Evolutionary conservation across 768 basidiomycete species (phyloP).

Genomic region (Thelephora aurantiotincta): DNA sequence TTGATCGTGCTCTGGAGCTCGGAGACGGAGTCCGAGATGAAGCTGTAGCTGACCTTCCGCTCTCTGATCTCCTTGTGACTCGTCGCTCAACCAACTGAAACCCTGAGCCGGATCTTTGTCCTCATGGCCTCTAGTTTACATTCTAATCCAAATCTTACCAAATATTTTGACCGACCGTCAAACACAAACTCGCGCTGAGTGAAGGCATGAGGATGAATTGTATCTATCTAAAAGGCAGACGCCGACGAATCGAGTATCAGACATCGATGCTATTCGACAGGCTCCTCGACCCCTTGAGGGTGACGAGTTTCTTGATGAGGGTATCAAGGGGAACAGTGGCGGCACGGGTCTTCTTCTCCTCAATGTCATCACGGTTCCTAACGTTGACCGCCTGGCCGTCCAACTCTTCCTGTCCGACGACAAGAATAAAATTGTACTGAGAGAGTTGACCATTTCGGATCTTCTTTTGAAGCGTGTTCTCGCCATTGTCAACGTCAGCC

Average conservation of each 20-base stretch:
- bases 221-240: too few relatives aligned
- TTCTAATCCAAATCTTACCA: too few relatives aligned
- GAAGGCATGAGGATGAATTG: too few relatives aligned
- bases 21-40: too few relatives aligned
- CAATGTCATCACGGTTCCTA: conserved; percentile 88
- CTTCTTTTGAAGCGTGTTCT: conserved; percentile 92
- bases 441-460: conserved; percentile 94
- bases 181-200: too few relatives aligned
- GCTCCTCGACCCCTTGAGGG: conserved; percentile 47
- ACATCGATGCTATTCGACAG: conserved; percentile 34
- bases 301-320: conserved; percentile 52
- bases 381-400: conserved; percentile 84
- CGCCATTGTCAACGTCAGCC: conserved; percentile 85
- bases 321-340: conserved; percentile 64
- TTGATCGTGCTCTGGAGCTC: too few relatives aligned
- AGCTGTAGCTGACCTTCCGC: too few relatives aligned
- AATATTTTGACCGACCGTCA: too few relatives aligned
- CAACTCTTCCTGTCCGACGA: conserved; percentile 90
- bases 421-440: conserved; percentile 96
- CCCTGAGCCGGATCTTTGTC: too few relatives aligned
- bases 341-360: conserved; percentile 58
- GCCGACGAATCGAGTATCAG: neutral
- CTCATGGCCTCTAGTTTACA: too few relatives aligned
- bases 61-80: too few relatives aligned
- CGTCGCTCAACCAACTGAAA: too few relatives aligned